These are phyloP conservation scores for Trichothecium sympodiale DNA, from an alignment of 2,329 filamentous ascomycete genomes.

Conservation along the genomic window DNA sequence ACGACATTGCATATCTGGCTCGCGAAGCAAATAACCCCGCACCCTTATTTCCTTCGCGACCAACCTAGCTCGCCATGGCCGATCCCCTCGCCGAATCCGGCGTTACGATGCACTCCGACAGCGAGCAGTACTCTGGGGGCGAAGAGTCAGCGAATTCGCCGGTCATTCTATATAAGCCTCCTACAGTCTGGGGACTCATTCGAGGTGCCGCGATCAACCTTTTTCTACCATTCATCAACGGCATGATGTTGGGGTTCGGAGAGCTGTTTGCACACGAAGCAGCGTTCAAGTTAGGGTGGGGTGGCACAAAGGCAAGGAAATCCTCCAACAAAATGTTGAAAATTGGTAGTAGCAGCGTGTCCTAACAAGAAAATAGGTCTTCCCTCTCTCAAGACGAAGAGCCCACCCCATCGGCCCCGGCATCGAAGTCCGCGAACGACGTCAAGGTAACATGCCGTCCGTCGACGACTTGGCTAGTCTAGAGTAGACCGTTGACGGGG, in stretches of 20 bases:
- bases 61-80: constrained; percentile 31
- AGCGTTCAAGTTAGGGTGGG: constrained; percentile 88
- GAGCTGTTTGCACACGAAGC: constrained; percentile 95
- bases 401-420: constrained; percentile 66
- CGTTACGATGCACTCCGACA: constrained; percentile 72
- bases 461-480: constrained; percentile 57
- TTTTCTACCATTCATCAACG: constrained; percentile 91
- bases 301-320: constrained; percentile 70
- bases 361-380: constrained; percentile 30
- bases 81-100: constrained; percentile 59
- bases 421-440: constrained; percentile 65
- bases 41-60: neutral
- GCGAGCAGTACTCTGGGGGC: constrained; percentile 65
- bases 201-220: constrained; percentile 91
- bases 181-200: constrained; percentile 75
- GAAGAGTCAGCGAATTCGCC: constrained; percentile 54
- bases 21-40: neutral
- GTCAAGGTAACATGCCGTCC: constrained; percentile 43
- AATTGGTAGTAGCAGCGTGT: neutral
- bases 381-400: constrained; percentile 48
- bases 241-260: constrained; percentile 95
- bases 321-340: neutral
- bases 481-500: constrained; percentile 35
- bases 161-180: constrained; percentile 78
- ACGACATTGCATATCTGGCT: too few species aligned